Evolutionary conservation across 78 protist species (phyloP), one percentile per base, ranked within the genome.

Genomic region (Dictyostelium citrinum): DNA sequence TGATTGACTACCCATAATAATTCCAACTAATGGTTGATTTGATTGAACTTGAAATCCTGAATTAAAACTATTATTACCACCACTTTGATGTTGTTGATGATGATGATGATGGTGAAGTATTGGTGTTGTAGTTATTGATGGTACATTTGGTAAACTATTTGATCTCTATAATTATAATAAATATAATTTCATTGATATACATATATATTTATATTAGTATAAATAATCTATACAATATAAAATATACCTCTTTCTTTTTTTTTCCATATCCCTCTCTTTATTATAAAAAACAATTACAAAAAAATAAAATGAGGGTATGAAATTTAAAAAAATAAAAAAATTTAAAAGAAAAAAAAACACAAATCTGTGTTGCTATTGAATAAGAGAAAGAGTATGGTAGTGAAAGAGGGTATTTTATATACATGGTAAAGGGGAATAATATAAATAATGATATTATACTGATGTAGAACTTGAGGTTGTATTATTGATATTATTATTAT

Each of bases 1-100:
- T 5, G 98, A 96, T 90, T 98, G 98, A 79, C 96, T 86, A 58
- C 99, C 99, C 99, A 97, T 97, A 64, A 97, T 97, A 41, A 98
- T 74, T 24, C 98, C 97, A 27, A 97, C 99, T 11, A 91, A 35
- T 39, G 97, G 97, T 31, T 24, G 55, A 33, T 27, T 68, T 41
- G 11, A 41, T 74, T 75, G 81, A 31, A 39, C 29, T 71, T 55
- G 64, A 55, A 20, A 55, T 55, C 64, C 64, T 55, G 64, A 55
- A 6, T 1, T 20, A 16, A 49, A 2, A 70, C 35, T 70, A 29
- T 70, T 70, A 70, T 70, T 70, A 71, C n/a, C 9, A 71, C 37
- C 22, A 75, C 41, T 75, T 75, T 75, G 81, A 5, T 22, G 2
- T 39, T 72, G 79, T 3, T 72, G 79, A 72, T 72, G 79, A 72